Percentiles rank a stretch among this genome's conserved stretches.
phyloP scores from a whole-genome alignment of 352 stramenopile genomes.

The Phytophthora meadii region DNA sequence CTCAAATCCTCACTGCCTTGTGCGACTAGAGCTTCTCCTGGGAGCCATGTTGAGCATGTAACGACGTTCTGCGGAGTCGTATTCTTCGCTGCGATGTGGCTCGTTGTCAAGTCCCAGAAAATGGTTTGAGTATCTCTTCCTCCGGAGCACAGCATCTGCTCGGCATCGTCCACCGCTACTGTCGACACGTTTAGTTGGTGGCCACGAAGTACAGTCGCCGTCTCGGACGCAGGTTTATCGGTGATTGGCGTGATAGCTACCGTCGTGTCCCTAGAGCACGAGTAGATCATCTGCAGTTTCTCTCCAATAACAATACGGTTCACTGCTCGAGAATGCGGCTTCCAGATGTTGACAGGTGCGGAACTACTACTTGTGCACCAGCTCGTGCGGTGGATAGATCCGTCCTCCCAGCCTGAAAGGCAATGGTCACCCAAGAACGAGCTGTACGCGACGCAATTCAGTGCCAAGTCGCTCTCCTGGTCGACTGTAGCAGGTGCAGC shows the following conservation, averaged over 20 bases:
- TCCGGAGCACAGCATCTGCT: constrained; percentile 75
- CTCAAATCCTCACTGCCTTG: constrained; percentile 87
- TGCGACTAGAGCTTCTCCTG: constrained; percentile 58
- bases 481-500: constrained; percentile 16
- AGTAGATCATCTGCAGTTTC: constrained; percentile 60
- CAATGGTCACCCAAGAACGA: constrained; percentile 38
- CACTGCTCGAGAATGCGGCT: constrained; percentile 60
- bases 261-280: constrained; percentile 80
- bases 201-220: constrained; percentile 39
- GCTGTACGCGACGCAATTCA: constrained; percentile 63
- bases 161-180: constrained; percentile 56
- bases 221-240: constrained; percentile 28
- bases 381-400: constrained; percentile 52
- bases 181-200: constrained; percentile 81
- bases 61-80: constrained; percentile 85
- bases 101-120: constrained; percentile 76
- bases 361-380: constrained; percentile 28
- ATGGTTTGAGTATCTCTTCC: constrained; percentile 85
- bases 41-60: constrained; percentile 86
- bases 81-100: constrained; percentile 58
- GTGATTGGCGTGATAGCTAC: constrained; percentile 55
- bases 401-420: constrained; percentile 79
- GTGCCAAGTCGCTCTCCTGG: constrained; percentile 39
- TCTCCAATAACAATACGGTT: constrained; percentile 64
- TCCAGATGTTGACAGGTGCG: constrained; percentile 48